Conservation (phyloP, 2,329 filamentous ascomycete genomes). For the Apiospora sp. region DNA sequence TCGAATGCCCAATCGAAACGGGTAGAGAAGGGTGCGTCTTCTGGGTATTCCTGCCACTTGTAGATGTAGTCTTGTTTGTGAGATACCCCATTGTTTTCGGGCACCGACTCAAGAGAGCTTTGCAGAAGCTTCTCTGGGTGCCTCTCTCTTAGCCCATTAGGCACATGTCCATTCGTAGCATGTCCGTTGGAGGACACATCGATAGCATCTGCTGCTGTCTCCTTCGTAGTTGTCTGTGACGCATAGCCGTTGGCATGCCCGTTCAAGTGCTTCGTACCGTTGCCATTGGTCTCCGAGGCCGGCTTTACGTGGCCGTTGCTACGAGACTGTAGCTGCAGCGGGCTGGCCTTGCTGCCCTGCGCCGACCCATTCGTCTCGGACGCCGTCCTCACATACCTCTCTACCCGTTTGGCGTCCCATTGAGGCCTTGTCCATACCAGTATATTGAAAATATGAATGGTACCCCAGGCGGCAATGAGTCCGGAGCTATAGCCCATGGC, state of each 20-base stretch:
- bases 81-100: not conserved
- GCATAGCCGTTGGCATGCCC: constrained; percentile 21
- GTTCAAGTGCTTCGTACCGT: not conserved
- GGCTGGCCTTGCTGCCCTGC: not conserved
- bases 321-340: not conserved
- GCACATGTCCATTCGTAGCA: constrained; percentile 19
- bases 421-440: constrained; percentile 65
- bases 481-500: constrained; percentile 60
- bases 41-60: constrained; percentile 68
- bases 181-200: constrained; percentile 20
- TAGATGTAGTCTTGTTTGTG: constrained; percentile 51
- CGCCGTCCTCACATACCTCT: constrained; percentile 41
- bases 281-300: not conserved
- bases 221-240: not conserved
- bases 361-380: not conserved
- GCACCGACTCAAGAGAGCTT: not conserved
- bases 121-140: constrained; percentile 2
- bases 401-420: constrained; percentile 61
- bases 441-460: constrained; percentile 56
- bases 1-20: constrained; percentile 65
- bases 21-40: constrained; percentile 53
- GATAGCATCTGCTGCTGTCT: not conserved
- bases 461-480: constrained; percentile 58
- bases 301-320: not conserved
- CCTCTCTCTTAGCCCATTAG: constrained; percentile 2